Evolutionary conservation across 2,329 filamentous ascomycete species (phyloP).

Genomic region (Diplodia mutila): DNA sequence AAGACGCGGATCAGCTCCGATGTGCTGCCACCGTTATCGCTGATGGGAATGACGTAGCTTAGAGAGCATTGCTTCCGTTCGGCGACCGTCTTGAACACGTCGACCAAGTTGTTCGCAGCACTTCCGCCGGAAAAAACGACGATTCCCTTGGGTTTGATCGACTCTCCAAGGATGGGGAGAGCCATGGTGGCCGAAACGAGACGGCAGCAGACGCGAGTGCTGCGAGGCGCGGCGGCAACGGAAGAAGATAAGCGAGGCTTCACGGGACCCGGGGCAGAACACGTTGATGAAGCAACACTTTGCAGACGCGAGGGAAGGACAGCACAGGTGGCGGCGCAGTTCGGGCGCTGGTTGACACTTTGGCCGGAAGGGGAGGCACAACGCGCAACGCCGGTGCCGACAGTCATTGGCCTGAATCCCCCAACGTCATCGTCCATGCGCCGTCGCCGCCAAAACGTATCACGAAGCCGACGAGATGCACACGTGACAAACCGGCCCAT

Average conservation of each 20-base stretch:
- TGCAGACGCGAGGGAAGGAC: neutral
- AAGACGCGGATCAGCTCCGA: constrained; percentile 94
- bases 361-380: neutral
- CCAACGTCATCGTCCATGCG: constrained; percentile 9
- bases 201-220: neutral
- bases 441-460: neutral
- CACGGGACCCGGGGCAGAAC: neutral
- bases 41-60: constrained; percentile 91
- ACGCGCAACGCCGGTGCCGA: neutral
- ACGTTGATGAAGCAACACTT: neutral
- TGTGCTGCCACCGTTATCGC: constrained; percentile 92
- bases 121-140: constrained; percentile 91
- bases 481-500: no score
- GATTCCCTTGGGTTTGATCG: constrained; percentile 56
- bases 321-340: neutral
- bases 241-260: constrained; percentile 7
- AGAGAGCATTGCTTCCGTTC: constrained; percentile 68
- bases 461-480: neutral
- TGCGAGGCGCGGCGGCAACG: neutral
- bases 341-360: neutral
- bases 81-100: constrained; percentile 72
- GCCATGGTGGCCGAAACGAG: constrained; percentile 8
- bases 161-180: constrained; percentile 28
- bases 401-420: constrained; percentile 13
- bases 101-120: constrained; percentile 91